Evolutionary conservation across 768 basidiomycete genomes (phyloP), one percentile per base, ranked within the genome.

Genomic region (Jaapia argillacea): DNA sequence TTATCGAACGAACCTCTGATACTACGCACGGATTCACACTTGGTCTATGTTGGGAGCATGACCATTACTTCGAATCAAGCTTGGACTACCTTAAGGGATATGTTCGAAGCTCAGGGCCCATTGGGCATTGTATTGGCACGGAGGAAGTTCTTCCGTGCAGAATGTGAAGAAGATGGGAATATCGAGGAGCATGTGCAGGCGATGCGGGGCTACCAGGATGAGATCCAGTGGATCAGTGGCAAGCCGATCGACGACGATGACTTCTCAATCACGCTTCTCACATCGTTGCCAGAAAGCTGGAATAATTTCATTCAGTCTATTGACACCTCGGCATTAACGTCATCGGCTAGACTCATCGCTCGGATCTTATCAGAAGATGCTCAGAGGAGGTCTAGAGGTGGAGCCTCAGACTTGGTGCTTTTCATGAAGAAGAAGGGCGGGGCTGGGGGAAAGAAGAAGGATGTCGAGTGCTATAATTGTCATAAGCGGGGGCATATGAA

Each of bases 161-260:
- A 50, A 16, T 59, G 56, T 37, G 52, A 55, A 20, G 65, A 67
- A 6, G 56, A 48, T 6, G 46, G 51, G 16, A 51, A 59, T 36
- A 54, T 68, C 26, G 56, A 60, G 20, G 56, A 56, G 38, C 63
- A 65, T 44, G 53, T 66, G 16, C 46, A 45, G 5, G 51, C 48
- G 27, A 52, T 68, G 40, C 41, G 53, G 25, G 28, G 48, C 6
- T 51, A 49, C 40, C 45, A 57, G 39, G 42, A 58, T 25, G 53
- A 63, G 42, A 33, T 33, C 16, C 28, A 33, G 10, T 16, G 28
- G 10, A 10, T 33, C 16, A 16, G 28, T 33, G 10, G 10, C 16
- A 33, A 10, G 10, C 16, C 37, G 20, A 25, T 56, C 18, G 26
- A 14, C 18, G 51, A 52, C 26, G 18, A 27, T 18, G 44, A 52